A percentile compares a stretch with the other conserved stretches of the same genome.
phyloP scores from a whole-genome alignment of 331 rosid genomes.

The Pyracantha coccinea region DNA sequence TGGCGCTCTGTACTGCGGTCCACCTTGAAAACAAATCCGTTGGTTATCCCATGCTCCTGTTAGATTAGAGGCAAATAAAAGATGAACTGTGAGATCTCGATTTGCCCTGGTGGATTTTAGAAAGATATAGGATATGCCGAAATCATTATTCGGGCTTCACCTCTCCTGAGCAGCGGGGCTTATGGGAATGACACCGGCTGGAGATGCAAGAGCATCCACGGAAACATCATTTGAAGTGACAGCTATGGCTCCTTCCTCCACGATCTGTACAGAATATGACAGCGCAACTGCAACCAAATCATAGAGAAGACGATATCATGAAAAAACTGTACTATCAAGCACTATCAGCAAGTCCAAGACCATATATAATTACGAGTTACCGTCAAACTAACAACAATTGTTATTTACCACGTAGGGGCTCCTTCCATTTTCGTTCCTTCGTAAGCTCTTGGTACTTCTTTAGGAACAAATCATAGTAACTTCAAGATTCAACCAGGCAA shows the following conservation, averaged over 20 bases:
- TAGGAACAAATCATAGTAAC: conserved; percentile 79
- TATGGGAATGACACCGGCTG: conserved; percentile 69
- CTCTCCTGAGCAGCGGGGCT: conserved; percentile 54
- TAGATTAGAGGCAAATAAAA: neutral
- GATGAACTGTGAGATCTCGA: neutral
- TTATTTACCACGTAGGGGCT: conserved; percentile 63
- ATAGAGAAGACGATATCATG: neutral
- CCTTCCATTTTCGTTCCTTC: conserved; percentile 60
- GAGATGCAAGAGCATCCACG: conserved; percentile 76
- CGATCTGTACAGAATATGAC: conserved; percentile 69
- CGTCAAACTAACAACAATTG: neutral
- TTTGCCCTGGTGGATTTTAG: neutral
- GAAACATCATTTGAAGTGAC: conserved; percentile 56
- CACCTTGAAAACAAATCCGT: neutral
- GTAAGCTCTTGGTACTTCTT: conserved; percentile 65
- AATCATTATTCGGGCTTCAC: conserved; percentile 16
- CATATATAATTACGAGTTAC: neutral
- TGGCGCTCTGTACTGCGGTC: neutral
- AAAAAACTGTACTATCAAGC: neutral
- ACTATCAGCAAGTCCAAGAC: neutral
- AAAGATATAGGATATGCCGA: neutral
- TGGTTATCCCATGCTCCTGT: neutral
- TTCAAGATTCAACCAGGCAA: conserved; percentile 6
- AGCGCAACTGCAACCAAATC: conserved; percentile 57
- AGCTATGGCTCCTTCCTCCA: conserved; percentile 71